Conservation (phyloP, 805 yeast species). For the Hanseniaspora vineae region DNA sequence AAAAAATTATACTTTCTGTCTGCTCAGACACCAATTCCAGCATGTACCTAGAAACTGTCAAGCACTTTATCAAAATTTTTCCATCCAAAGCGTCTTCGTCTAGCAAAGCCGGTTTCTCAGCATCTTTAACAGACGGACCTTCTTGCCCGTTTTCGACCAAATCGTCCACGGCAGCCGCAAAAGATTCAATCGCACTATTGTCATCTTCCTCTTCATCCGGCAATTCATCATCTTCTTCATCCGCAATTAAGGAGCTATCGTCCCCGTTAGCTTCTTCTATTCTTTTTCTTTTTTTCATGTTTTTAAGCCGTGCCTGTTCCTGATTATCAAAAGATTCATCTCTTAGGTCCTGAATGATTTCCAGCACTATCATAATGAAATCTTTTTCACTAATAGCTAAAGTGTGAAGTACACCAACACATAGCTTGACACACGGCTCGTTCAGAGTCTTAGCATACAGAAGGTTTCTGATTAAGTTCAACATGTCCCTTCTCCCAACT, state of each 20-base stretch:
- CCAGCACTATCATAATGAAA: constrained; percentile 73
- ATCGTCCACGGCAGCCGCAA: constrained; percentile 33
- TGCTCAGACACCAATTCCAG: constrained; percentile 56
- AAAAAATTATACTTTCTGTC: constrained; percentile 49
- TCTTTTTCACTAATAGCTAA: constrained; percentile 71
- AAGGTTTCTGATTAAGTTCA: constrained; percentile 44
- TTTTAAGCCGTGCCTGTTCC: constrained; percentile 20
- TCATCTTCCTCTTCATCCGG: constrained; percentile 15
- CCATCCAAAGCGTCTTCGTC: constrained; percentile 22
- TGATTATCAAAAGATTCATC: constrained; percentile 38
- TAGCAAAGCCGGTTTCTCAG: constrained; percentile 9
- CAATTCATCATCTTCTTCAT: constrained; percentile 11
- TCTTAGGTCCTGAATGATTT: constrained; percentile 71
- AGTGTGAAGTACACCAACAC: constrained; percentile 54
- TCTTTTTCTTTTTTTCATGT: constrained; percentile 5
- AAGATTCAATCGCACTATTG: constrained; percentile 28
- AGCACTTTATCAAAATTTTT: constrained; percentile 42
- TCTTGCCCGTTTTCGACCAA: constrained; percentile 18
- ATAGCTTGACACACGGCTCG: constrained; percentile 39
- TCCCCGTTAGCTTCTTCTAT: constrained; percentile 16
- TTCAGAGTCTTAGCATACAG: constrained; percentile 43
- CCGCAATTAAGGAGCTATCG: constrained; percentile 3
- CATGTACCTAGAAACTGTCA: constrained; percentile 55
- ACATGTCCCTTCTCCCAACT: constrained; percentile 70
- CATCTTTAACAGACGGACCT: constrained; percentile 8